Percentiles rank a stretch among this genome's conserved stretches.
Evolutionary conservation across 257 asterid genomes (phyloP).

Genomic region (Solanum tarijense): DNA sequence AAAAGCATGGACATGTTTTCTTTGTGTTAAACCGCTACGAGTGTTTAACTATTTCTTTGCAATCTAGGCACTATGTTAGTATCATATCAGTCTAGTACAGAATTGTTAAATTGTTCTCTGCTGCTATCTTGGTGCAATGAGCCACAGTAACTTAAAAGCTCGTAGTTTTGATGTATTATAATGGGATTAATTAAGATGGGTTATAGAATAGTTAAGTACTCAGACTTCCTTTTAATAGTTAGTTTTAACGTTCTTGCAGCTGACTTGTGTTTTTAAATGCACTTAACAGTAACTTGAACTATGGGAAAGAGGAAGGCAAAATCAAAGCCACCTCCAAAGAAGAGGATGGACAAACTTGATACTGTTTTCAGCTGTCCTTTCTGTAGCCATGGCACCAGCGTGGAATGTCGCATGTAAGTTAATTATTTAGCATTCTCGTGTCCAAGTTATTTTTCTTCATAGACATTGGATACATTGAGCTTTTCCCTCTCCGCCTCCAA

Average conservation of each 20-base stretch:
- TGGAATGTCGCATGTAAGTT: constrained; percentile 11
- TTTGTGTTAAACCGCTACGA: background rate
- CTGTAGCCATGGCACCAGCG: constrained; percentile 11
- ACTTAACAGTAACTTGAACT: background rate
- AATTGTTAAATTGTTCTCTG: background rate
- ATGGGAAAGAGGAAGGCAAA: constrained; percentile 17
- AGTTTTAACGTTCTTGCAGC: background rate
- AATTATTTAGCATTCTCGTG: background rate
- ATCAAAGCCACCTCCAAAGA: constrained; percentile 15
- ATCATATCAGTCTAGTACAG: background rate
- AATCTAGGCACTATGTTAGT: too few relatives aligned
- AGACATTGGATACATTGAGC: background rate
- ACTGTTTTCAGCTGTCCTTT: constrained; percentile 16
- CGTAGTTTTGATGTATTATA: background rate
- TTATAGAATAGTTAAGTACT: background rate
- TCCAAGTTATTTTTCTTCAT: background rate
- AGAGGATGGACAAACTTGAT: constrained; percentile 16
- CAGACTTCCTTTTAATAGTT: background rate
- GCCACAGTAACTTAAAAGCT: background rate
- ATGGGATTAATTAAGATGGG: background rate
- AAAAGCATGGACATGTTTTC: background rate
- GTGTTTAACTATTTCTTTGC: background rate
- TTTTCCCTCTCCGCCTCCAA: background rate
- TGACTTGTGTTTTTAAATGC: background rate
- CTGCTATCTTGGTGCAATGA: background rate